phyloP scores from a whole-genome alignment of 164 flowering plant species.

The Berberis vulgaris region DNA sequence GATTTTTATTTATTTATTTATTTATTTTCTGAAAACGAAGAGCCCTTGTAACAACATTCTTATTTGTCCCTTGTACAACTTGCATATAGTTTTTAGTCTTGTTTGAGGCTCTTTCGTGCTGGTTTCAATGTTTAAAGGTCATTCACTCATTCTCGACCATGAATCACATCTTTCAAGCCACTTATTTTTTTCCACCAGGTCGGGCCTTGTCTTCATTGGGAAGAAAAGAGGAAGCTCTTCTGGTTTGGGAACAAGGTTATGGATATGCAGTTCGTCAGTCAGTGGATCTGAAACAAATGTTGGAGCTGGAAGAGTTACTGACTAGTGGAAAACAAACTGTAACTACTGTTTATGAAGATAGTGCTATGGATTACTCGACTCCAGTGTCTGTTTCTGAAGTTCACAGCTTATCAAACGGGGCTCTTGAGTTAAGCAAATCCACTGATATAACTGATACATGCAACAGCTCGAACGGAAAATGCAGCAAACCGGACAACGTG shows the following conservation, averaged over 20 bases:
- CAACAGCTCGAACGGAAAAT: conserved; percentile 12
- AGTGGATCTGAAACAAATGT: conserved; percentile 71
- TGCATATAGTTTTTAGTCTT: no score
- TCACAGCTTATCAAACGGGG: conserved; percentile 17
- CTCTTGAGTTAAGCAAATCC: conserved; percentile 13
- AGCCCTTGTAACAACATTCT: no score
- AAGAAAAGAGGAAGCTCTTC: conserved; percentile 66
- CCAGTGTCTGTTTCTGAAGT: conserved; percentile 12
- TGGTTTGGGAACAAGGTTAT: conserved; percentile 78
- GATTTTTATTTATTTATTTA: no score
- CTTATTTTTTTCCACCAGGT: conserved; percentile 34
- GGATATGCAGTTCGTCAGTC: conserved; percentile 57
- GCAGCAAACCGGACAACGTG: conserved; percentile 17
- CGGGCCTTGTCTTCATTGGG: conserved; percentile 73
- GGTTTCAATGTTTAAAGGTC: no score
- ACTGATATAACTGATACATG: conserved; percentile 13
- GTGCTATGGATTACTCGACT: conserved; percentile 20
- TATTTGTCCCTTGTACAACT: no score
- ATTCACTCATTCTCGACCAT: no score
- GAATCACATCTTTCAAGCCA: no score
- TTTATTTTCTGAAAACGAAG: no score
- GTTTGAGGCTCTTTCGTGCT: no score
- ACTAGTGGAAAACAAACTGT: conserved; percentile 32
- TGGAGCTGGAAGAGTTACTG: conserved; percentile 84
- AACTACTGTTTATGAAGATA: conserved; percentile 15